Evolutionary conservation across 169 alveolate genomes (phyloP).

Genomic region (Cryptosporidium bovis): DNA sequence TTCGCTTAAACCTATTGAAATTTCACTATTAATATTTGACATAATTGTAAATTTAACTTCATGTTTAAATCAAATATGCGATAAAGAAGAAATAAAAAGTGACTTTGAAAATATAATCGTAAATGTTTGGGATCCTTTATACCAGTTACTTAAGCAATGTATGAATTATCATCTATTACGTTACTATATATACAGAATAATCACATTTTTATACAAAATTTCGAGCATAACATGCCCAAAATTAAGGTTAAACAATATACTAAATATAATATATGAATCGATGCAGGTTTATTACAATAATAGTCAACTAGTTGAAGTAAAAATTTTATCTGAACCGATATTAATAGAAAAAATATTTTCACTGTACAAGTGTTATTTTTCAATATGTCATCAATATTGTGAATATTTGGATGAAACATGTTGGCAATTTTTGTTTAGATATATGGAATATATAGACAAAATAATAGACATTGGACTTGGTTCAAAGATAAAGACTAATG

Average conservation of each 20-base stretch:
- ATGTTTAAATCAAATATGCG: slow-evolving; percentile 7
- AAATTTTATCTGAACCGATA: slow-evolving; percentile 15
- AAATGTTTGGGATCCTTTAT: slow-evolving; percentile 38
- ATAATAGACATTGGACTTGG: slow-evolving; percentile 68
- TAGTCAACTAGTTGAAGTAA: slow-evolving; percentile 7
- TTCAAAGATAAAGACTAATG: slow-evolving; percentile 20
- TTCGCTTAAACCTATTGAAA: slow-evolving; percentile 46
- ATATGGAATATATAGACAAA: slow-evolving; percentile 61
- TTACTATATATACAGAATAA: slow-evolving; percentile 32
- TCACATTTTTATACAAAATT: slow-evolving; percentile 28
- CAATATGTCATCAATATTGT: slow-evolving; percentile 31
- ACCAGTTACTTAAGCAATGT: slow-evolving; percentile 30
- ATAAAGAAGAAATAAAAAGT: not conserved
- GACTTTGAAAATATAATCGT: slow-evolving; percentile 15
- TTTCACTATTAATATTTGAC: slow-evolving; percentile 37
- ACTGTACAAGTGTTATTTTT: slow-evolving; percentile 40
- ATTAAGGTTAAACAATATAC: not conserved
- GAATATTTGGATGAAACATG: slow-evolving; percentile 31
- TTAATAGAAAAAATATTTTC: slow-evolving; percentile 41
- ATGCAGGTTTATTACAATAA: slow-evolving; percentile 31
- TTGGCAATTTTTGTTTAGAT: slow-evolving; percentile 52
- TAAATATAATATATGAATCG: slow-evolving; percentile 11
- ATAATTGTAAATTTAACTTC: slow-evolving; percentile 20
- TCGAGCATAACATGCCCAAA: not conserved
- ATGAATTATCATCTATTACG: slow-evolving; percentile 40